Base-by-base conservation (phyloP, 2,329 filamentous ascomycete genomes). In the Endoconidiophora laricicola region DNA sequence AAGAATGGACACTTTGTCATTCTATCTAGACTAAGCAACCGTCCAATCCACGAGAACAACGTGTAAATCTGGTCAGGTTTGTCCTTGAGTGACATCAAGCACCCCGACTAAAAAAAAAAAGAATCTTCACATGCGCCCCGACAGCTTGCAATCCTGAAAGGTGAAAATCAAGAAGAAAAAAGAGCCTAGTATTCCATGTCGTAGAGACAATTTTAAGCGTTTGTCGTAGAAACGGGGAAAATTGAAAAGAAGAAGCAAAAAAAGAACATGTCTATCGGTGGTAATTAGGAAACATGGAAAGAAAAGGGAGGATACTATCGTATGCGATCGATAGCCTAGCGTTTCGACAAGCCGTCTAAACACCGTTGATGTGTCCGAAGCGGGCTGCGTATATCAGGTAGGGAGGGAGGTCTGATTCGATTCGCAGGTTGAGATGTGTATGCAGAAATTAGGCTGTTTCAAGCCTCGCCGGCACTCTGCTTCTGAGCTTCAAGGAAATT, bases 401-500 rank as follows among this genome's bases (percentile, higher is more conserved):
- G 33, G 10, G 23, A 26, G 18, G 14, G 33, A 6, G 24, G 7
- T n/a, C 7, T 6, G 14, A 24, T 23, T 43, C 12, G 46, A 29
- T n/a, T 16, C 3, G 29, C 22, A 40, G 4, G 36, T n/a, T 33
- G 7, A 12, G 29, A 33, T 33, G 29, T 33, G 12, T 33, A 12
- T 12, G 29, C 29, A 33, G 29, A 33, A 33, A 33, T 12, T 33
- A 33, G 12, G 7, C 6, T 33, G 9, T 16, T 47, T 47, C 50
- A 53, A 56, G 69, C 61, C 59, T 72, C 66, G 16, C 45, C 36
- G 9, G 44, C 39, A 33, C 41, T 36, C 24, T 39, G 22, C 44
- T 53, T 46, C 63, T 72, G 68, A 52, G 58, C 57, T 71, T 90
- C 79, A 59, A 93, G 65, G 72, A 91, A 94, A 67, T 88, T 81